Percentiles rank a stretch among this genome's conserved stretches.
Evolutionary conservation across 2,329 filamentous ascomycete species (phyloP).

Genomic region (Orbilia javanica): DNA sequence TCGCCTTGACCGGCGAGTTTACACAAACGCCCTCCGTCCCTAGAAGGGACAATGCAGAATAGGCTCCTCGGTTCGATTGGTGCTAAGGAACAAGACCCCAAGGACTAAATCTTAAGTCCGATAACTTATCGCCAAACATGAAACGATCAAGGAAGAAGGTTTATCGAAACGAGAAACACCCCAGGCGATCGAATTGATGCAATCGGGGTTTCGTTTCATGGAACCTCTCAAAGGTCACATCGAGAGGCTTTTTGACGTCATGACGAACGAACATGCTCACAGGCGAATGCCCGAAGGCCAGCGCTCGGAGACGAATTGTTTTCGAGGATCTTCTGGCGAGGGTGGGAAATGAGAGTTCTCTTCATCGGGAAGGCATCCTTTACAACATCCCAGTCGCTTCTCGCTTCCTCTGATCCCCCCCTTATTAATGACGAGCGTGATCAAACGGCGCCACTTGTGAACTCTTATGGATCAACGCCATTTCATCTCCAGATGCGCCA

Average conservation of each 20-base stretch:
- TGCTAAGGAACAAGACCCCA: neutral
- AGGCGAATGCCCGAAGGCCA: too few species aligned
- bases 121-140: conserved; percentile 47
- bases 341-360: conserved; percentile 36
- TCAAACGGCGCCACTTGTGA: conserved; percentile 37
- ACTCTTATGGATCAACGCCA: conserved; percentile 31
- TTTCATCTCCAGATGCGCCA: conserved; percentile 34
- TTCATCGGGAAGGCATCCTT: conserved; percentile 31
- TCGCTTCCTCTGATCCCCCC: conserved; percentile 20
- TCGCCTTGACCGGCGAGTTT: neutral
- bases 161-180: conserved; percentile 51
- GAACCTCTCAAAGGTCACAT: conserved; percentile 16
- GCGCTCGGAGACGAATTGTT: neutral
- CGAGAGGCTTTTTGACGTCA: conserved; percentile 33
- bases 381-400: conserved; percentile 4
- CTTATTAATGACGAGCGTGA: conserved; percentile 41
- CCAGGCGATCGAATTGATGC: conserved; percentile 13
- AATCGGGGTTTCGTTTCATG: conserved; percentile 28
- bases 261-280: conserved; percentile 8
- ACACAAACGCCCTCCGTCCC: neutral
- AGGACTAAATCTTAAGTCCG: conserved; percentile 24
- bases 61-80: neutral
- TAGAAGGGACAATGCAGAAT: neutral
- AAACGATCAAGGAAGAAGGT: conserved; percentile 34
- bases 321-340: conserved; percentile 14